Evolutionary conservation across 78 protist species (phyloP).

Genomic region (Pigoraptor vietnamica): DNA sequence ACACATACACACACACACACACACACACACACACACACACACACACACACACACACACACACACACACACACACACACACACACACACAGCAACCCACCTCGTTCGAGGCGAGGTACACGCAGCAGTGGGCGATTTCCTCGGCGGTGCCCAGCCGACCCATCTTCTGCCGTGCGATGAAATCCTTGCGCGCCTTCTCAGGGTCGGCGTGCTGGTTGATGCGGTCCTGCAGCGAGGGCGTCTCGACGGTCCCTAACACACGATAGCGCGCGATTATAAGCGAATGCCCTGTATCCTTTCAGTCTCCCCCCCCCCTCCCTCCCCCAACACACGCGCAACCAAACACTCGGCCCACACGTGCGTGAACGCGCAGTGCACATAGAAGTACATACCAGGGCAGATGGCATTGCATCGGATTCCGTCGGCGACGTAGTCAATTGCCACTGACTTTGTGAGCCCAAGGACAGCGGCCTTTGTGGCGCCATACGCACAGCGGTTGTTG

Average conservation of each 20-base stretch:
- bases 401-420: no score
- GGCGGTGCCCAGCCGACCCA: conserved; percentile 4
- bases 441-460: no score
- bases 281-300: no score
- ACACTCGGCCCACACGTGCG: no score
- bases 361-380: no score
- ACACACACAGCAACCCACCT: not conserved
- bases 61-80: not conserved
- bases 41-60: not conserved
- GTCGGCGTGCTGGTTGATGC: not conserved
- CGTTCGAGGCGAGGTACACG: not conserved
- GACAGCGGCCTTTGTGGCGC: not conserved
- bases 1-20: not conserved
- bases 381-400: no score
- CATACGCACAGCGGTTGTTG: no score
- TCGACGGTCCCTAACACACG: not conserved
- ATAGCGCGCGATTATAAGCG: not conserved
- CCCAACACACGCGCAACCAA: no score
- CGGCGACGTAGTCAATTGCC: no score
- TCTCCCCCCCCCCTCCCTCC: no score
- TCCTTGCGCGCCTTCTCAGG: not conserved
- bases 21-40: not conserved
- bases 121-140: not conserved
- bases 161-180: not conserved
- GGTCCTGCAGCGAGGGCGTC: not conserved